Conservation (phyloP, 257 asterid genomes). For the Asclepias syriaca region DNA sequence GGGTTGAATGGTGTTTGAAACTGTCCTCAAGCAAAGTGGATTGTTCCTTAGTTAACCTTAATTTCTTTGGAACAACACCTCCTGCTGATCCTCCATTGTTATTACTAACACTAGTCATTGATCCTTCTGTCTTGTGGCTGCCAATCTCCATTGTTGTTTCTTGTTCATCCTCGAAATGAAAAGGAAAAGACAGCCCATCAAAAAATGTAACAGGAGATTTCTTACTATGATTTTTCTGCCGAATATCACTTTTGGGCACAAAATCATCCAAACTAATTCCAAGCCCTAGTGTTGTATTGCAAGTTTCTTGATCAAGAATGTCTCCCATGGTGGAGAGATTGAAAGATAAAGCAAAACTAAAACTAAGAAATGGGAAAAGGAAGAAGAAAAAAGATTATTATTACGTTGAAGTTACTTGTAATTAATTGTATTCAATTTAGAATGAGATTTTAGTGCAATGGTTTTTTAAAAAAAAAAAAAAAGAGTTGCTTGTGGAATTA, state of each 20-base stretch:
- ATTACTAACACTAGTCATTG: neutral
- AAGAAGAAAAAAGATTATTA: neutral
- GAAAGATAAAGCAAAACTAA: neutral
- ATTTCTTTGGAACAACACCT: conserved; percentile 24
- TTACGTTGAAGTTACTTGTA: neutral
- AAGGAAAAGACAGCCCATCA: conserved; percentile 9
- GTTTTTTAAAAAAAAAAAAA: neutral
- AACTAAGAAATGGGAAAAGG: no score
- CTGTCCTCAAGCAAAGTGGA: conserved; percentile 28
- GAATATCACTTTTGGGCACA: neutral
- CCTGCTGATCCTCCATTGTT: neutral
- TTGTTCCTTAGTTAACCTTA: conserved; percentile 29
- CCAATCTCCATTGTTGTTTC: conserved; percentile 1
- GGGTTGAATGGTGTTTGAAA: conserved; percentile 33
- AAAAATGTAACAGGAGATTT: neutral
- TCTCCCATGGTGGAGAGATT: conserved; percentile 1
- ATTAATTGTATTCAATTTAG: neutral
- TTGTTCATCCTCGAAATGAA: neutral
- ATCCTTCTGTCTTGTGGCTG: conserved; percentile 14
- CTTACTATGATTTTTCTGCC: conserved; percentile 6
- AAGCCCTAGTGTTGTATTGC: conserved; percentile 10
- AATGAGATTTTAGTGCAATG: neutral
- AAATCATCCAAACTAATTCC: neutral
- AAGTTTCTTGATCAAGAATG: neutral
- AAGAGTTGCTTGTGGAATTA: neutral